Conservation (phyloP, 768 basidiomycete species). For the Boletus tomentosulus region DNA sequence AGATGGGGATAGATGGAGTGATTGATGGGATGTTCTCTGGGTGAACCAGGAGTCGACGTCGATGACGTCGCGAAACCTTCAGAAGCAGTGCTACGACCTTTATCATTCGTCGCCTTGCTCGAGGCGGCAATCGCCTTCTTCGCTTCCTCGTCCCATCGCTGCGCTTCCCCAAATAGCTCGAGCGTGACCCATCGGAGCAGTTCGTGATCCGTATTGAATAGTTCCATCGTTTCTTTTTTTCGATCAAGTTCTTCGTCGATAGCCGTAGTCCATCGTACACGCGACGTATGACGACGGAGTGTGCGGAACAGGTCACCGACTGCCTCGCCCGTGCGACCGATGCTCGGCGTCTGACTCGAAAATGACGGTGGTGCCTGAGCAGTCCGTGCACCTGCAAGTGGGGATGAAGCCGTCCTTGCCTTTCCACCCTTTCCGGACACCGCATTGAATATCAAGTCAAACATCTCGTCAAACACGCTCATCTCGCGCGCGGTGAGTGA, state of each 20-base stretch:
- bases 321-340: slow-evolving; percentile 12
- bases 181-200: slow-evolving; percentile 69
- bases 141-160: slow-evolving; percentile 46
- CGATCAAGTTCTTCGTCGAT: slow-evolving; percentile 56
- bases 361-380: background rate
- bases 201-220: slow-evolving; percentile 62
- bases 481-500: slow-evolving; percentile 68
- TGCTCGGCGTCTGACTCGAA: slow-evolving; percentile 11
- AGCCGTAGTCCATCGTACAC: slow-evolving; percentile 47
- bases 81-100: background rate
- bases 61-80: background rate
- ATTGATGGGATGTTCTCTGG: slow-evolving; percentile 39
- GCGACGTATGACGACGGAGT: slow-evolving; percentile 49
- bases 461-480: slow-evolving; percentile 67
- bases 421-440: slow-evolving; percentile 29
- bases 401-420: slow-evolving; percentile 4
- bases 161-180: slow-evolving; percentile 63
- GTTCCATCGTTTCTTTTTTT: slow-evolving; percentile 69
- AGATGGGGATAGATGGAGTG: slow-evolving; percentile 69
- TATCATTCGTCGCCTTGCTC: background rate
- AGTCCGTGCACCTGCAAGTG: background rate
- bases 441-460: slow-evolving; percentile 64
- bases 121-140: slow-evolving; percentile 34
- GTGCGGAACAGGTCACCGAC: slow-evolving; percentile 52
- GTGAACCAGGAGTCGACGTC: background rate